Evolutionary conservation across 177 flowering plant genomes (phyloP).

Genomic region (Vitis hybrid): DNA sequence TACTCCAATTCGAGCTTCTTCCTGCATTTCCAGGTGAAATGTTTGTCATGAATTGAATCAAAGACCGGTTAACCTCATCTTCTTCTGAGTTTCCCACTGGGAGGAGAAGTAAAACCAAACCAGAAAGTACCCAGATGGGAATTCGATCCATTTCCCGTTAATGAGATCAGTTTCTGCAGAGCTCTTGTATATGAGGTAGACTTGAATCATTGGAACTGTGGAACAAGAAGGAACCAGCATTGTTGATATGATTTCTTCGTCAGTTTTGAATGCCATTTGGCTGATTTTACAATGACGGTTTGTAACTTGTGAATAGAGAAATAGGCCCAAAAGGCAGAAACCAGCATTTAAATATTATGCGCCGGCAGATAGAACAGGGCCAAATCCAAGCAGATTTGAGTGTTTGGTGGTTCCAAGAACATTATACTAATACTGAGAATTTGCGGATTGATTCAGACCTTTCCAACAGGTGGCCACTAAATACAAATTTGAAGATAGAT

Average conservation of each 20-base stretch:
- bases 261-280: slow-evolving; percentile 15
- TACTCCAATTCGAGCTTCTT: slow-evolving; percentile 28
- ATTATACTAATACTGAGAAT: no score
- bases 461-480: no score
- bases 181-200: slow-evolving; percentile 1
- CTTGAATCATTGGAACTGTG: neutral
- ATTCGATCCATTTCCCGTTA: slow-evolving; percentile 13
- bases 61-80: slow-evolving; percentile 19
- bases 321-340: slow-evolving; percentile 9
- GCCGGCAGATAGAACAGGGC: slow-evolving; percentile 10
- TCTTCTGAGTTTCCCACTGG: slow-evolving; percentile 25
- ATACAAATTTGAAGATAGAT: no score
- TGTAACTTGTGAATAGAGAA: neutral
- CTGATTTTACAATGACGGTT: slow-evolving; percentile 14
- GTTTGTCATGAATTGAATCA: slow-evolving; percentile 40
- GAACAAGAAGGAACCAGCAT: slow-evolving; percentile 11
- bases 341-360: neutral
- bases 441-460: no score
- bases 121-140: slow-evolving; percentile 16
- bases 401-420: neutral
- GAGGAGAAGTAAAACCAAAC: slow-evolving; percentile 22
- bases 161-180: neutral
- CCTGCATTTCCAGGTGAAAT: slow-evolving; percentile 23
- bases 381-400: neutral
- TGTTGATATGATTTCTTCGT: neutral